These are phyloP conservation scores for Naganishia vishniacii DNA, from an alignment of 768 basidiomycete species.

Conservation along the genomic window DNA sequence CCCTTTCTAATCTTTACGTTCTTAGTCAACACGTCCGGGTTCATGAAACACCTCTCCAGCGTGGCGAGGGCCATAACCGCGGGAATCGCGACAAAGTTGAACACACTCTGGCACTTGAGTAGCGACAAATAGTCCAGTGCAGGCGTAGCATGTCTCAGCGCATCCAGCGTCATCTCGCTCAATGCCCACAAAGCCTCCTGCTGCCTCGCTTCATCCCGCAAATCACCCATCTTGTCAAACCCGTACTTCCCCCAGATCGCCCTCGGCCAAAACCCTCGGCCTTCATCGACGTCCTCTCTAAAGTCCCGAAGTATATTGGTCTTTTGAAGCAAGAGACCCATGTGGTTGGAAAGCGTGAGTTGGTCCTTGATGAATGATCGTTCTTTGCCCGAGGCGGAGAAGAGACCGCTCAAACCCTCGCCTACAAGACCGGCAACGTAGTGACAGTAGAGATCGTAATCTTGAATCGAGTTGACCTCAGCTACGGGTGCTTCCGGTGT, in stretches of 20 bases:
- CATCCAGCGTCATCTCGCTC: conserved; percentile 83
- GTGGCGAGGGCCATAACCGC: conserved; percentile 95
- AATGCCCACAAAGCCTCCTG: conserved; percentile 72
- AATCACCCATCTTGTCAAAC: conserved; percentile 53
- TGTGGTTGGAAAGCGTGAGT: conserved; percentile 81
- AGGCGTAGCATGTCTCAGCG: conserved; percentile 74
- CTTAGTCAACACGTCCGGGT: conserved; percentile 70
- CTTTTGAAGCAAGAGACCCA: conserved; percentile 95
- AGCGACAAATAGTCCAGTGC: conserved; percentile 82
- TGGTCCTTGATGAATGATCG: conserved; percentile 65
- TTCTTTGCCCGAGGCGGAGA: conserved; percentile 80
- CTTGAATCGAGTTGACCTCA: conserved; percentile 65
- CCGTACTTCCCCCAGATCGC: conserved; percentile 82
- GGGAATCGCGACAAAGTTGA: conserved; percentile 93
- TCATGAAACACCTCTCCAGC: conserved; percentile 86
- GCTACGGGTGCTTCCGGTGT: conserved; percentile 58
- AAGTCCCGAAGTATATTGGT: conserved; percentile 96
- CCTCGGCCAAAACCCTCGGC: conserved; percentile 86
- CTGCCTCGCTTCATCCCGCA: conserved; percentile 54
- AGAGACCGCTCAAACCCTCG: conserved; percentile 84
- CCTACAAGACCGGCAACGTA: conserved; percentile 97
- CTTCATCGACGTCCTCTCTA: conserved; percentile 79
- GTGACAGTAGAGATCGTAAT: conserved; percentile 97
- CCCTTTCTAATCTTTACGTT: conserved; percentile 96
- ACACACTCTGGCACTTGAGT: conserved; percentile 82